phyloP scores from a whole-genome alignment of 495 filamentous ascomycete genomes.

The Lasiosphaeria miniovina region DNA sequence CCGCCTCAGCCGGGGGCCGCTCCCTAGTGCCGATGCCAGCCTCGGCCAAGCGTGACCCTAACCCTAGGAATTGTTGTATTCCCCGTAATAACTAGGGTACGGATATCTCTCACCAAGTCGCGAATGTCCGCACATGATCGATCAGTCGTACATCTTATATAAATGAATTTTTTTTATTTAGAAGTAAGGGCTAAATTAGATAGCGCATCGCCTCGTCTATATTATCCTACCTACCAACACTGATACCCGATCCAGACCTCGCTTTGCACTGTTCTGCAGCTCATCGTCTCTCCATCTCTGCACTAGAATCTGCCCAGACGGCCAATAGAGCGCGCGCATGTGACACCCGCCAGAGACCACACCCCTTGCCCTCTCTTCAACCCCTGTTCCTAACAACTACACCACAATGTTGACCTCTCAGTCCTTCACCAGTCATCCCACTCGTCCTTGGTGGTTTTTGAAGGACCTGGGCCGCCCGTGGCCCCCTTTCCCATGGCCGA shows the following conservation, averaged over 20 bases:
- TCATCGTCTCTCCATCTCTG: not conserved
- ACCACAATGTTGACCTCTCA: too few relatives aligned
- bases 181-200: not conserved
- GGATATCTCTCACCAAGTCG: not conserved
- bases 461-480: constrained; percentile 34
- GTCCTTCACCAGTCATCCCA: constrained; percentile 62
- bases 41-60: constrained; percentile 34
- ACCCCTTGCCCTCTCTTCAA: not conserved
- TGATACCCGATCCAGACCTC: not conserved
- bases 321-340: not conserved
- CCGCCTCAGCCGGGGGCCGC: not conserved
- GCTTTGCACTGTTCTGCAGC: not conserved
- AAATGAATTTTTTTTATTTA: too few relatives aligned
- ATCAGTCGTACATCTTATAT: too few relatives aligned
- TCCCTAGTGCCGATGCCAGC: constrained; percentile 38
- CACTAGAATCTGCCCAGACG: not conserved
- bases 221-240: not conserved
- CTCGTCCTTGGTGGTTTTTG: constrained; percentile 49
- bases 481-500: constrained; percentile 63
- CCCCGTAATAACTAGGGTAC: not conserved
- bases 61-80: constrained; percentile 14
- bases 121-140: too few relatives aligned
- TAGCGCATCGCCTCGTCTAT: not conserved
- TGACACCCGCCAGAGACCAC: not conserved
- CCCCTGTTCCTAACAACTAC: too few relatives aligned